These are phyloP conservation scores for Cladorrhinum sp. DNA, from an alignment of 2,329 filamentous ascomycete species.

Conservation along the genomic window DNA sequence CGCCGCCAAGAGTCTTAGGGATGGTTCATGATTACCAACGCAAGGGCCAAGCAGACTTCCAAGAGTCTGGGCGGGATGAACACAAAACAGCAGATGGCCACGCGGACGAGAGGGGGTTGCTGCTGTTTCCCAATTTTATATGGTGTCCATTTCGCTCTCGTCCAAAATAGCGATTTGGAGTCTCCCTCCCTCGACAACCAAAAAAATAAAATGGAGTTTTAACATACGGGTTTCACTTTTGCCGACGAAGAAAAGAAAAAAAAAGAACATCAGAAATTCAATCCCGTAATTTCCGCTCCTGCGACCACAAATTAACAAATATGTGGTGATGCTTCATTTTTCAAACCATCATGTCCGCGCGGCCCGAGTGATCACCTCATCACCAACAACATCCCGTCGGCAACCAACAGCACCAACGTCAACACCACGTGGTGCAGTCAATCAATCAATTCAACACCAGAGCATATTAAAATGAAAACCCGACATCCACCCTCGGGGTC, in stretches of 20 bases:
- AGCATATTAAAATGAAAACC: not conserved
- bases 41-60: constrained; percentile 1
- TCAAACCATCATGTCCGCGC: not conserved
- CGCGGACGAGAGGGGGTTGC: not conserved
- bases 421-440: no score
- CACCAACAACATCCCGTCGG: not conserved
- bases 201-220: no score
- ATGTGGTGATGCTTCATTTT: not conserved
- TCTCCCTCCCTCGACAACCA: no score
- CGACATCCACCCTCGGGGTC: not conserved
- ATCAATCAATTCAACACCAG: not conserved
- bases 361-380: not conserved
- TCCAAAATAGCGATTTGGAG: no score
- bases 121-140: no score
- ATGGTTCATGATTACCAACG: constrained; percentile 10
- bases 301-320: not conserved
- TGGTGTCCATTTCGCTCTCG: no score
- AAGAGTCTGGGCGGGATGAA: constrained; percentile 5
- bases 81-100: constrained; percentile 1
- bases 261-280: no score
- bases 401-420: not conserved
- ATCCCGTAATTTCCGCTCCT: no score
- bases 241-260: no score
- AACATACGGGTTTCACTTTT: no score
- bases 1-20: constrained; percentile 8